phyloP scores from a whole-genome alignment of 352 stramenopile genomes.

The Thalassiosira hispida region DNA sequence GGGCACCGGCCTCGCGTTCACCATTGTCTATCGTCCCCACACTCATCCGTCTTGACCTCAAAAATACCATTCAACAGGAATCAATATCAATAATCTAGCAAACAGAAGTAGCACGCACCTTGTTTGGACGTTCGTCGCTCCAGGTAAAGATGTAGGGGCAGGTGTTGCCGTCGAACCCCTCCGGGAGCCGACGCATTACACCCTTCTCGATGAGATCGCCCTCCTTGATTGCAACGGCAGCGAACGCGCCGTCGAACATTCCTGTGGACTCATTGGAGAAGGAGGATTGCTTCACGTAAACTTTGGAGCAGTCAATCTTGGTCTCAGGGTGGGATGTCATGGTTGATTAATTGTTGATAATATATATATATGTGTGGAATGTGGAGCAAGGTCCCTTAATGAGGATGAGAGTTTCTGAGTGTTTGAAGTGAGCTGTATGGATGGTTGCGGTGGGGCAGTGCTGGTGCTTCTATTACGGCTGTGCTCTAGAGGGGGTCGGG shows the following conservation, averaged over 20 bases:
- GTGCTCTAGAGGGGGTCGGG: no score
- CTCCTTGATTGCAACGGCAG: conserved; percentile 63
- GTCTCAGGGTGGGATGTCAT: conserved; percentile 71
- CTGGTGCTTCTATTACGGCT: no score
- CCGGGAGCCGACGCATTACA: conserved; percentile 71
- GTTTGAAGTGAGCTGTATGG: no score
- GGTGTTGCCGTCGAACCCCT: conserved; percentile 78
- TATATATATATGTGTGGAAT: no score
- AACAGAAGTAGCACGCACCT: conserved; percentile 28
- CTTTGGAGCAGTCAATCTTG: conserved; percentile 78
- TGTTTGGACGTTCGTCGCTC: conserved; percentile 68
- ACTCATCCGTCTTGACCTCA: no score
- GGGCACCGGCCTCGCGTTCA: not conserved
- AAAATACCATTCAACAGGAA: no score
- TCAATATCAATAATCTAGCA: not conserved
- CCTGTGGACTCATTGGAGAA: conserved; percentile 72
- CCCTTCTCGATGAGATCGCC: conserved; percentile 77
- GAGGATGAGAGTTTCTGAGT: no score
- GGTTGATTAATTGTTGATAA: no score
- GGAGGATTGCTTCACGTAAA: conserved; percentile 73
- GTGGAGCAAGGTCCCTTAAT: no score
- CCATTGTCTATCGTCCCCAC: not conserved
- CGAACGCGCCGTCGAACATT: conserved; percentile 75
- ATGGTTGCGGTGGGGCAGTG: no score
- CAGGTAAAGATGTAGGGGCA: conserved; percentile 81